Evolutionary conservation across 495 filamentous ascomycete genomes (phyloP).

Genomic region (Aeminium ludgeri): DNA sequence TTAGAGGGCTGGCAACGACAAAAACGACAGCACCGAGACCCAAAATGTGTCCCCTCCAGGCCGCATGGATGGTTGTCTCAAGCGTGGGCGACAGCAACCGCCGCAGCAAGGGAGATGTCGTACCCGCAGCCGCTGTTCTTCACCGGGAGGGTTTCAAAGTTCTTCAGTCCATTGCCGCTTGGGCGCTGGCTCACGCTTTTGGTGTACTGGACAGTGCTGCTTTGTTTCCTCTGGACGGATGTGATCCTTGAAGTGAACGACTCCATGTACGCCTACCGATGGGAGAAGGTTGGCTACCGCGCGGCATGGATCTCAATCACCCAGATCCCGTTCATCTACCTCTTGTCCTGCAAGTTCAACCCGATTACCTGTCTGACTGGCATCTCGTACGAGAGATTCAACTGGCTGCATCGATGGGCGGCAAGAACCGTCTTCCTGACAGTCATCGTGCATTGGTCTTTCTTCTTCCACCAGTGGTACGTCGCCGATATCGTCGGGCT

Average conservation of each 20-base stretch:
- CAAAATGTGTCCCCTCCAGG: not conserved
- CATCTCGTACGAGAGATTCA: slow-evolving; percentile 20
- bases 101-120: slow-evolving; percentile 3
- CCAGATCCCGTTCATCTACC: slow-evolving; percentile 19
- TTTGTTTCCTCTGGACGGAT: slow-evolving; percentile 10
- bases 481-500: slow-evolving; percentile 15
- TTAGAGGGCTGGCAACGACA: slow-evolving; percentile 1
- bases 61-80: slow-evolving; percentile 1
- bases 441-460: slow-evolving; percentile 19
- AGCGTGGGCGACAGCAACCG: slow-evolving; percentile 2
- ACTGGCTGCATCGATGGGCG: slow-evolving; percentile 21
- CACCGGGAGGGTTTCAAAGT: slow-evolving; percentile 9
- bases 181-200: slow-evolving; percentile 7
- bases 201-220: slow-evolving; percentile 9
- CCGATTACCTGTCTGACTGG: slow-evolving; percentile 14
- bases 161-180: slow-evolving; percentile 11
- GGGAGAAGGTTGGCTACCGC: slow-evolving; percentile 21
- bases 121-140: slow-evolving; percentile 12
- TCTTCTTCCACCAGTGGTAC: slow-evolving; percentile 15
- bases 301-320: slow-evolving; percentile 21
- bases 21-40: not conserved
- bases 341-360: slow-evolving; percentile 18
- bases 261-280: slow-evolving; percentile 13
- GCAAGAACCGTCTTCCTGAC: slow-evolving; percentile 17
- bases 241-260: slow-evolving; percentile 3